Evolutionary conservation across 2,329 filamentous ascomycete species (phyloP).

Genomic region (Beauveria sp.): DNA sequence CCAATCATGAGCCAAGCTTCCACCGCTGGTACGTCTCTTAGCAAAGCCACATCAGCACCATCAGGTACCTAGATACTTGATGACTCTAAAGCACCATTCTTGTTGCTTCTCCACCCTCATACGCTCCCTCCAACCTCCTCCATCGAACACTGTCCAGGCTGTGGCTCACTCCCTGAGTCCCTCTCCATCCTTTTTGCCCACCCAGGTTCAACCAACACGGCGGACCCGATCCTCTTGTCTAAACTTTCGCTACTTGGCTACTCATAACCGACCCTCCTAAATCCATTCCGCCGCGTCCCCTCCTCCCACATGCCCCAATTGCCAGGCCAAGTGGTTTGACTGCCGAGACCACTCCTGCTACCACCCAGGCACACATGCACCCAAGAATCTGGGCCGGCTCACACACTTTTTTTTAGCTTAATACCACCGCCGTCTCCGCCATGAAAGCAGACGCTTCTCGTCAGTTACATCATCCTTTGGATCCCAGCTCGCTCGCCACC

Average conservation of each 20-base stretch:
- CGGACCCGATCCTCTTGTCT: neutral
- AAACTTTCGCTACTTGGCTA: conserved; percentile 1
- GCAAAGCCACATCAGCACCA: too few relatives aligned
- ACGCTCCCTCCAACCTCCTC: neutral
- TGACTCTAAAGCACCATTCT: too few relatives aligned
- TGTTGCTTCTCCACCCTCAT: too few relatives aligned
- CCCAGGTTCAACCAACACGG: conserved; percentile 1
- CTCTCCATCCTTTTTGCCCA: neutral
- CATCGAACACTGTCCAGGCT: neutral
- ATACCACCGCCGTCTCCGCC: conserved; percentile 2
- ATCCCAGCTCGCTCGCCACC: neutral
- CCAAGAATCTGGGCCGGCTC: neutral
- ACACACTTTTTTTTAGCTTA: conserved; percentile 1
- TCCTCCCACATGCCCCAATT: conserved; percentile 2
- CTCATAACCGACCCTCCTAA: neutral
- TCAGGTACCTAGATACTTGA: too few relatives aligned
- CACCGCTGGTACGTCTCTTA: too few relatives aligned
- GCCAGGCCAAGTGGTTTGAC: neutral
- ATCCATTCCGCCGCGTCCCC: neutral
- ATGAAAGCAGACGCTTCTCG: conserved; percentile 1
- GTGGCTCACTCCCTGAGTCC: neutral
- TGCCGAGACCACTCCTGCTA: conserved; percentile 3
- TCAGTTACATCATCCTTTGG: conserved; percentile 6
- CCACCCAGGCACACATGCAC: neutral
- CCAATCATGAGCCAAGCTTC: too few relatives aligned